Evolutionary conservation across 441 rosid genomes (phyloP).

Genomic region (Kokia cookei): DNA sequence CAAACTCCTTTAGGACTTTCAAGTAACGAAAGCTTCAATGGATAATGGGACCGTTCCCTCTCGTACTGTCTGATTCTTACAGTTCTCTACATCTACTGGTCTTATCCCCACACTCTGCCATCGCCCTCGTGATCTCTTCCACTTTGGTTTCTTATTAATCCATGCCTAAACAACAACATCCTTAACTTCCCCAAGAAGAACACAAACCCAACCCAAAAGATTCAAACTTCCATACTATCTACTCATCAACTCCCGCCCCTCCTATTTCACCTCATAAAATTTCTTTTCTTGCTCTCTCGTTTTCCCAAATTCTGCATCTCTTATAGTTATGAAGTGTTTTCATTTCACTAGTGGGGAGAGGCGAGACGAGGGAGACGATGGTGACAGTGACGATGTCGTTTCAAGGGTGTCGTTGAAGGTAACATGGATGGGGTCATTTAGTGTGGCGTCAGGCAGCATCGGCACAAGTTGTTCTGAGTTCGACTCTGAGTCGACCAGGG

Average conservation of each 20-base stretch:
- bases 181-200: neutral
- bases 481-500: constrained; percentile 62
- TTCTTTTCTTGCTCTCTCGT: neutral
- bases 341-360: constrained; percentile 78
- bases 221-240: neutral
- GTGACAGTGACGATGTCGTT: constrained; percentile 24
- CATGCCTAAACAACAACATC: neutral
- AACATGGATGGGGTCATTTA: constrained; percentile 86
- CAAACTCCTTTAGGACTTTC: neutral
- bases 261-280: neutral
- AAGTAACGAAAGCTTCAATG: neutral
- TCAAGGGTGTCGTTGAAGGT: constrained; percentile 39
- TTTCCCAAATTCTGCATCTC: neutral
- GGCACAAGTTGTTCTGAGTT: constrained; percentile 73
- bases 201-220: neutral
- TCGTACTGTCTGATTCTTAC: neutral
- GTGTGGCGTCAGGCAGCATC: constrained; percentile 73
- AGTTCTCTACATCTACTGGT: neutral
- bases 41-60: neutral
- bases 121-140: neutral
- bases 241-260: neutral
- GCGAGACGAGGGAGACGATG: constrained; percentile 27
- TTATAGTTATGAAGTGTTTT: constrained; percentile 68
- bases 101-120: neutral
- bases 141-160: neutral